Percentiles rank a stretch among this genome's conserved stretches.
phyloP scores from a whole-genome alignment of 2,329 filamentous ascomycete species.

The Ascochyta lentis region DNA sequence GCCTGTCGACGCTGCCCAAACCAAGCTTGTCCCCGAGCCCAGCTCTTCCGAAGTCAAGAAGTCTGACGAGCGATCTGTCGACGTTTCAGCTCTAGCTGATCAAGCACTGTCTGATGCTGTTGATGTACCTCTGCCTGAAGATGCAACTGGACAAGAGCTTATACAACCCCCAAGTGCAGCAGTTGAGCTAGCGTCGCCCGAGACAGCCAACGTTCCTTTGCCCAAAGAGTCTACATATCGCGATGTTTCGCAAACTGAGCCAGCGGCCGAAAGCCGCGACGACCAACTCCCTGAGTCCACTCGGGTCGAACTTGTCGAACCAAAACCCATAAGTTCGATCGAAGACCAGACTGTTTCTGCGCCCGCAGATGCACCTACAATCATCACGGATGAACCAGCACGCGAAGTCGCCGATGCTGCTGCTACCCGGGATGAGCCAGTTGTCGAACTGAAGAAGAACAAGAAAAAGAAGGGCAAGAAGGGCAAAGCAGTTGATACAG shows the following conservation, averaged over 20 bases:
- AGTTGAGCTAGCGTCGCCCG: not conserved
- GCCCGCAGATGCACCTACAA: not conserved
- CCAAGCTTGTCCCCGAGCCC: not conserved
- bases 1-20: not conserved
- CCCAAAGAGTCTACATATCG: not conserved
- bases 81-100: not conserved
- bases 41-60: not conserved
- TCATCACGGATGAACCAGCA: not conserved
- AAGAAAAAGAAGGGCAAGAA: constrained; percentile 37
- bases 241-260: not conserved
- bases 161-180: not conserved
- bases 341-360: not conserved
- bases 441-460: constrained; percentile 24
- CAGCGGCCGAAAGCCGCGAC: not conserved
- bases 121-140: not conserved
- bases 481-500: constrained; percentile 14
- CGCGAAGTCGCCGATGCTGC: not conserved
- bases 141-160: not conserved
- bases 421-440: not conserved
- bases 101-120: not conserved
- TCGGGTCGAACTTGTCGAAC: not conserved
- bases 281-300: not conserved
- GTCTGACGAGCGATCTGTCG: not conserved
- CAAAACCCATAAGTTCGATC: not conserved
- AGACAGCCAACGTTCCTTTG: not conserved